Evolutionary conservation across 116 monocot species (phyloP).

Genomic region (Phalaenopsis hybrid): DNA sequence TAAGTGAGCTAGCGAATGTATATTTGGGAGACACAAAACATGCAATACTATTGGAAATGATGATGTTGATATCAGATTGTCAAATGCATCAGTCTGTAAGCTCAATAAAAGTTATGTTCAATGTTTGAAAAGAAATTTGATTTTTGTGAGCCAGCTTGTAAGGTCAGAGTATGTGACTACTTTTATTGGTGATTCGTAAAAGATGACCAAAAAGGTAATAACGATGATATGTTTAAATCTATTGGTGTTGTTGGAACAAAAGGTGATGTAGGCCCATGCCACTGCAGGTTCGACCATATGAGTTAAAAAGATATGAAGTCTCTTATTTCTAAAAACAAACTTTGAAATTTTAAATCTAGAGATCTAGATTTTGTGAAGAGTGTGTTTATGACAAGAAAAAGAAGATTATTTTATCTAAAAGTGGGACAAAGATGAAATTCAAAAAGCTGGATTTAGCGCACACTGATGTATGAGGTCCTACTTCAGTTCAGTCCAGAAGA

Average conservation of each 20-base stretch:
- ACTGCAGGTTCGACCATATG: constrained; percentile 2
- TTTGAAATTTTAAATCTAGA: neutral
- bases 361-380: too few relatives aligned
- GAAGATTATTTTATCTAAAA: neutral
- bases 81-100: neutral
- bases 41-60: neutral
- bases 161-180: neutral
- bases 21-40: neutral
- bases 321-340: neutral
- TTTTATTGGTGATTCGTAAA: too few relatives aligned
- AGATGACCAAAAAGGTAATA: too few relatives aligned
- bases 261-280: neutral
- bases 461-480: neutral
- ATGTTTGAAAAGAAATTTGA: neutral
- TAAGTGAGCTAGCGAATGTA: neutral
- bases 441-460: constrained; percentile 2
- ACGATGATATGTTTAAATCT: too few relatives aligned
- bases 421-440: neutral
- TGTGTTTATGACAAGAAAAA: neutral
- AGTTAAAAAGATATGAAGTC: neutral
- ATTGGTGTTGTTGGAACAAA: too few relatives aligned
- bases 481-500: neutral
- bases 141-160: too few relatives aligned
- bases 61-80: neutral
- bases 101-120: neutral